Evolutionary conservation across 345 rosid species (phyloP), one percentile per base, ranked within the genome.

Genomic region (Boechera retrofracta): DNA sequence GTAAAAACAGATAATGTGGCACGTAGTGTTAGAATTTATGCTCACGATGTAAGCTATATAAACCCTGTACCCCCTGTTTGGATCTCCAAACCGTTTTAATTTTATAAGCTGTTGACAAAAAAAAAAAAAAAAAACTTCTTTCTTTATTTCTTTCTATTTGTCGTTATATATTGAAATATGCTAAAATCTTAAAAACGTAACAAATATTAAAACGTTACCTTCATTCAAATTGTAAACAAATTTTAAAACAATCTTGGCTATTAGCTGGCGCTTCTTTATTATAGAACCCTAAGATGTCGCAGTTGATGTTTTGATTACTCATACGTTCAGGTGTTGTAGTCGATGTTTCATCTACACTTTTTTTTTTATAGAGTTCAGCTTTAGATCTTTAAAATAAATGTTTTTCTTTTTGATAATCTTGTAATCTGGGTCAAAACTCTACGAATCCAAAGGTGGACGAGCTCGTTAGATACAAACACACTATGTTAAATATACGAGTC

Each of bases 221-320:
- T 57, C 7, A n/a, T 5, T 8, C 2, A 24, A 38, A 45, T 0
- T 9, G 18, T 35, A n/a, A 41, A 31, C 12, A 52, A 39, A 51
- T 54, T 15, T 21, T 39, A 9, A 56, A 41, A 52, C 10, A 0
- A 2, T 11, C 5, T 28, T 29, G 29, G 67, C 36, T 47, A 21
- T 38, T 61, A 64, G 68, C 11, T 64, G 36, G 68, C 21, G 7
- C 7, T 35, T 51, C 42, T 47, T 21, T 35, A 24, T 53, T 8
- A 52, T 21, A 5, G 15, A 52, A 52, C 61, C 61, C 51, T 53
- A 41, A 51, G 15, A 38, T 48, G 33, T 21, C 16, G 39, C 55
- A 33, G 35, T 33, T 18, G 64, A 57, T 71, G 35, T 60, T 36
- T 51, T 48, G 38, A 42, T 49, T 26, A 51, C 31, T 61, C 24